Evolutionary conservation across 495 filamentous ascomycete genomes (phyloP).

Genomic region (Neurospora cerealis): DNA sequence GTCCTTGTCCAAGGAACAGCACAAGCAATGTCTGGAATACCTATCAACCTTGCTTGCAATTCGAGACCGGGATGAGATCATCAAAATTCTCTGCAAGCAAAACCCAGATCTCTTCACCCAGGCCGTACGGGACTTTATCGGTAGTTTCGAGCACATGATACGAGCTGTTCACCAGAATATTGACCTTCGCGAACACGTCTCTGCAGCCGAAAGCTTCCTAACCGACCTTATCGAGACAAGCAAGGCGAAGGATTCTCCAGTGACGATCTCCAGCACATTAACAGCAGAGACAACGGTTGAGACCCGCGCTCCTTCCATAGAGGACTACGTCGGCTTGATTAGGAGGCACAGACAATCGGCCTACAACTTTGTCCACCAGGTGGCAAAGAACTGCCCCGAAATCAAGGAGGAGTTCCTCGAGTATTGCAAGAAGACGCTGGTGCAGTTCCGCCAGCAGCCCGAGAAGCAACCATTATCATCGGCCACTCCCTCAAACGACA

Average conservation of each 20-base stretch:
- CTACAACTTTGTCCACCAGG: slow-evolving; percentile 54
- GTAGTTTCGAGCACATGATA: slow-evolving; percentile 57
- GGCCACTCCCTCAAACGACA: background rate
- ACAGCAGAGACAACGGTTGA: slow-evolving; percentile 3
- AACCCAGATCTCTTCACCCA: slow-evolving; percentile 51
- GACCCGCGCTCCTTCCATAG: slow-evolving; percentile 37
- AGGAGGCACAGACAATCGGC: slow-evolving; percentile 40
- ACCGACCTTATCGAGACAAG: slow-evolving; percentile 46
- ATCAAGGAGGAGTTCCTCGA: slow-evolving; percentile 38
- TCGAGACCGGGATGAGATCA: slow-evolving; percentile 51
- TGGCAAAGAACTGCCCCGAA: slow-evolving; percentile 51
- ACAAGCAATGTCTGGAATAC: slow-evolving; percentile 48
- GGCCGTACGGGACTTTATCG: slow-evolving; percentile 43
- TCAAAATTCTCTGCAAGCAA: slow-evolving; percentile 44
- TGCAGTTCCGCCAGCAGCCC: slow-evolving; percentile 16
- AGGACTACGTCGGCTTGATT: slow-evolving; percentile 51
- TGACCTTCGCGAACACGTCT: slow-evolving; percentile 49
- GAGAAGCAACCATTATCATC: background rate
- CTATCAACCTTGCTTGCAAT: slow-evolving; percentile 46
- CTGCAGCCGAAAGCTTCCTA: slow-evolving; percentile 47
- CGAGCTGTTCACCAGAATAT: slow-evolving; percentile 51
- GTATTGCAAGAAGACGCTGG: slow-evolving; percentile 23
- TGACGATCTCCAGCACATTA: background rate
- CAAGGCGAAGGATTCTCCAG: slow-evolving; percentile 20
- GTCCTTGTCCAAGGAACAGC: slow-evolving; percentile 38